These are phyloP conservation scores for Teratosphaeriaceae sp. DNA, from an alignment of 2,329 filamentous ascomycete genomes.

Conservation along the genomic window DNA sequence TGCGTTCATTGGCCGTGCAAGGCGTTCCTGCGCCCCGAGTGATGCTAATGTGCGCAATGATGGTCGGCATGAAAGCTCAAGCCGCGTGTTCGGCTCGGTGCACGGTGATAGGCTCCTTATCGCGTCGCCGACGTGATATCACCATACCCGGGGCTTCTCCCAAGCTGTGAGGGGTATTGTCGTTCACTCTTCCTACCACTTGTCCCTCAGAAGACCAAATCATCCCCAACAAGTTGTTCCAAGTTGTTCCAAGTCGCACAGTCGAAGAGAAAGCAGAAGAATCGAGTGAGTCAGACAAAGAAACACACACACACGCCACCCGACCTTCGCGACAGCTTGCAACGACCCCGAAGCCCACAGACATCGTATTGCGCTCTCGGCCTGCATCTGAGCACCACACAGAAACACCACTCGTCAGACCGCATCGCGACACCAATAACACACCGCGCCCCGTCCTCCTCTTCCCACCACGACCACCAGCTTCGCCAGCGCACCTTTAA, in stretches of 20 bases:
- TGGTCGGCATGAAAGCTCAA: neutral
- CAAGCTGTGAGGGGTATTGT: neutral
- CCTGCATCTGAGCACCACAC: too few relatives aligned
- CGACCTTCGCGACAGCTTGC: too few relatives aligned
- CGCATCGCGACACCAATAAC: neutral
- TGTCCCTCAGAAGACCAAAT: too few relatives aligned
- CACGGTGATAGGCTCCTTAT: conserved; percentile 1
- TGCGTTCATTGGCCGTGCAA: too few relatives aligned
- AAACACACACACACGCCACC: neutral
- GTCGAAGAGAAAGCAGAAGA: too few relatives aligned
- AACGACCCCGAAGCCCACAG: neutral
- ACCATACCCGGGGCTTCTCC: neutral
- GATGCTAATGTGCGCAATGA: neutral
- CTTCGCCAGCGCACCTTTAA: conserved; percentile 67
- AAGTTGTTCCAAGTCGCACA: too few relatives aligned
- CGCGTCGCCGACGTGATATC: neutral
- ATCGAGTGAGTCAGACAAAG: neutral
- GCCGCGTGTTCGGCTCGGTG: neutral
- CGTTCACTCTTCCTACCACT: neutral
- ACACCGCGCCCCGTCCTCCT: neutral
- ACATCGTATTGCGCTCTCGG: too few relatives aligned
- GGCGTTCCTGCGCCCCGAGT: neutral
- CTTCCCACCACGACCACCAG: conserved; percentile 26
- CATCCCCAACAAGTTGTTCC: too few relatives aligned
- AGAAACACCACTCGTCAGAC: too few relatives aligned